Conservation (phyloP, 164 flowering plant genomes). For the Buxus sempervirens region DNA sequence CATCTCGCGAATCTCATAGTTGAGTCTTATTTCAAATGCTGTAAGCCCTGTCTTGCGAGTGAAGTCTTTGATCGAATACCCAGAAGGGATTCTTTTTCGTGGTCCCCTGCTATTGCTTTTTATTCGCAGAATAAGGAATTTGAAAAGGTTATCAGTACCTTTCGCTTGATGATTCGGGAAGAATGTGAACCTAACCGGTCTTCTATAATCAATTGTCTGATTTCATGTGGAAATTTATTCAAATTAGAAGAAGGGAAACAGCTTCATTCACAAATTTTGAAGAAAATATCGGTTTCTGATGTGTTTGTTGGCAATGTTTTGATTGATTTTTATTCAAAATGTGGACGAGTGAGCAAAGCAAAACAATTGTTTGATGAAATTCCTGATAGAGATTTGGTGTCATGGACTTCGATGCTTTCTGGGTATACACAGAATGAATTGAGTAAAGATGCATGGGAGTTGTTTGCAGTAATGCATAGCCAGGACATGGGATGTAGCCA, state of each 20-base stretch:
- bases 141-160: constrained; percentile 3
- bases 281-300: constrained; percentile 13
- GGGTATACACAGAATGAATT: constrained; percentile 21
- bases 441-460: constrained; percentile 11
- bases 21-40: constrained; percentile 8
- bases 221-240: constrained; percentile 6
- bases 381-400: constrained; percentile 21
- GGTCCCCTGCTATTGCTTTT: constrained; percentile 15
- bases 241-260: constrained; percentile 13
- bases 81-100: constrained; percentile 10
- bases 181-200: constrained; percentile 12
- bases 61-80: constrained; percentile 10
- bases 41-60: constrained; percentile 1
- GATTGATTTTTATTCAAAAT: constrained; percentile 16
- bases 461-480: constrained; percentile 5
- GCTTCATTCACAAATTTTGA: constrained; percentile 17
- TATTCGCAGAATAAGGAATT: constrained; percentile 9
- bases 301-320: constrained; percentile 17
- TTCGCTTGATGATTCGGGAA: constrained; percentile 9
- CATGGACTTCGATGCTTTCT: constrained; percentile 24
- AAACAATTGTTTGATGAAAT: constrained; percentile 15
- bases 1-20: constrained; percentile 14
- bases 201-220: constrained; percentile 8
- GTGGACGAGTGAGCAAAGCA: constrained; percentile 13
- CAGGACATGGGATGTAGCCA: constrained; percentile 20